These are phyloP conservation scores for Ophiostoma fasciatum DNA, from an alignment of 2,329 filamentous ascomycete genomes.

Conservation along the genomic window DNA sequence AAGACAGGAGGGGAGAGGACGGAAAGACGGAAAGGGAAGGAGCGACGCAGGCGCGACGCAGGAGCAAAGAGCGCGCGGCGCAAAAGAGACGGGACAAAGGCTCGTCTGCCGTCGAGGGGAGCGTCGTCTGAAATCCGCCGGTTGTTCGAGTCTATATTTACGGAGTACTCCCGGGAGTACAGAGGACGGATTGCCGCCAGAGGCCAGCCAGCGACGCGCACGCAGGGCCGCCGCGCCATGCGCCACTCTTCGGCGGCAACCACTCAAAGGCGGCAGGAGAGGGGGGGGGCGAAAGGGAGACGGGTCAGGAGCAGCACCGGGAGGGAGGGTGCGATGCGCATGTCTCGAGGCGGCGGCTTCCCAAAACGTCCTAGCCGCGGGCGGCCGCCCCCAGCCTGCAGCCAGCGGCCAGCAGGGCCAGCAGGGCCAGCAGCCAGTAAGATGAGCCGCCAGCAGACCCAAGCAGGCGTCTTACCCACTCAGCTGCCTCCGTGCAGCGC, in stretches of 20 bases:
- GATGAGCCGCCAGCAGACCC: too few species aligned
- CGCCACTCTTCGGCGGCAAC: constrained; percentile 1
- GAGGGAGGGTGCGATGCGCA: background rate
- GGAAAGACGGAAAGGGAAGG: background rate
- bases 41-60: background rate
- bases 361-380: constrained; percentile 1
- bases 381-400: background rate
- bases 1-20: constrained; percentile 2
- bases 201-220: background rate
- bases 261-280: constrained; percentile 1
- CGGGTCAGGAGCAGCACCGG: background rate
- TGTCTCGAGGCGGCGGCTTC: background rate
- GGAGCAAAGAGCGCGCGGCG: background rate
- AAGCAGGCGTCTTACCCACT: too few species aligned
- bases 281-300: background rate
- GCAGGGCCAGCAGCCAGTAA: too few species aligned
- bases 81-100: background rate
- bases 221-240: background rate
- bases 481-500: too few species aligned
- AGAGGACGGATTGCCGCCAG: background rate
- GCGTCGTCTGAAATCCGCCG: too few species aligned
- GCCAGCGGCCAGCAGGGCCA: too few species aligned
- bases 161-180: too few species aligned
- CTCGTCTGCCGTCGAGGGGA: too few species aligned
- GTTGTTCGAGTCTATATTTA: too few species aligned